Percentiles rank a stretch among this genome's conserved stretches.
These are phyloP conservation scores for Clitopilus hobsonii DNA, from an alignment of 768 basidiomycete species.

Conservation along the genomic window DNA sequence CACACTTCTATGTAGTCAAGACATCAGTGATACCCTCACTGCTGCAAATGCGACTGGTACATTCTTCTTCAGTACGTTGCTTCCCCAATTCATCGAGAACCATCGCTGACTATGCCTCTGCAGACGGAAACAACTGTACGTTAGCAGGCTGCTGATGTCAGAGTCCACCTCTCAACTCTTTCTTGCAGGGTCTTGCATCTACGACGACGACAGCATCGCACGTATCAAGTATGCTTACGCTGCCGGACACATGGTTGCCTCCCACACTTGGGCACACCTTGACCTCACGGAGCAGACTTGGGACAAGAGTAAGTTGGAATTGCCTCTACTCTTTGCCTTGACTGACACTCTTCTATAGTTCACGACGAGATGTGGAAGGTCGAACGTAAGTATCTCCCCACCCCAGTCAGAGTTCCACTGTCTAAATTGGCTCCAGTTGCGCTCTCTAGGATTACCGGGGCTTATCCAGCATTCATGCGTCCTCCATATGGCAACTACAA, in stretches of 20 bases:
- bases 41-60: constrained; percentile 33
- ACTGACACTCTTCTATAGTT: constrained; percentile 18
- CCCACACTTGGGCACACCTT: constrained; percentile 42
- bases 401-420: too few relatives aligned
- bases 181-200: constrained; percentile 33
- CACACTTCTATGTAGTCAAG: constrained; percentile 18
- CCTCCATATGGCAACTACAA: constrained; percentile 47
- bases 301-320: constrained; percentile 31
- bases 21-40: constrained; percentile 29
- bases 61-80: constrained; percentile 39
- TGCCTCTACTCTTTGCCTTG: not conserved
- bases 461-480: constrained; percentile 42
- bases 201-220: constrained; percentile 23
- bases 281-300: constrained; percentile 32
- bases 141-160: too few relatives aligned
- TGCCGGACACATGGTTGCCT: constrained; percentile 38
- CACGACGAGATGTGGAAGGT: constrained; percentile 42
- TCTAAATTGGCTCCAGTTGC: constrained; percentile 25
- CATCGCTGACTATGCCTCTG: not conserved
- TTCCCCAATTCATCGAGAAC: not conserved
- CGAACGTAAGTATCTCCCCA: constrained; percentile 27
- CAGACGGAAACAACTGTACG: constrained; percentile 38
- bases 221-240: constrained; percentile 32
- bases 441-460: constrained; percentile 35
- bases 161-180: too few relatives aligned